A percentile compares a stretch with the other conserved stretches of the same genome.
Evolutionary conservation across 331 rosid species (phyloP).

Genomic region (Phaseolus coccineus): DNA sequence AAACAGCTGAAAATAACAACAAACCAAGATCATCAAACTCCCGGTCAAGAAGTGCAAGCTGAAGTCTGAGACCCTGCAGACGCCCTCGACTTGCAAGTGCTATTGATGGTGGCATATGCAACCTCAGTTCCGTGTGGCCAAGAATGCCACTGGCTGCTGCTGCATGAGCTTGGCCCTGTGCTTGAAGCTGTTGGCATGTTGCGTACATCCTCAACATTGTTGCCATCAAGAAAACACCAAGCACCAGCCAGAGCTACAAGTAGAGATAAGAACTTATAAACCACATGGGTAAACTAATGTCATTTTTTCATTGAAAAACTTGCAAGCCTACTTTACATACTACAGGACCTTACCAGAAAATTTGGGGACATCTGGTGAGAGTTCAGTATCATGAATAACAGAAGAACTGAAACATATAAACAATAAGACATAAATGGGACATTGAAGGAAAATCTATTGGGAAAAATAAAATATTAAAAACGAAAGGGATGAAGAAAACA

Average conservation of each 20-base stretch:
- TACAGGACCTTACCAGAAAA: slow-evolving; percentile 71
- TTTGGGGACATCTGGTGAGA: slow-evolving; percentile 97
- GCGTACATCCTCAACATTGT: slow-evolving; percentile 95
- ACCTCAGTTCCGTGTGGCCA: slow-evolving; percentile 83
- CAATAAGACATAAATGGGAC: slow-evolving; percentile 1
- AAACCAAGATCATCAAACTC: slow-evolving; percentile 94
- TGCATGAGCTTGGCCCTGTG: slow-evolving; percentile 94
- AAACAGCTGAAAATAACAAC: slow-evolving; percentile 27
- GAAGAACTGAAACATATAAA: slow-evolving; percentile 67
- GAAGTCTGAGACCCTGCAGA: slow-evolving; percentile 94
- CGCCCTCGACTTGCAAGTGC: slow-evolving; percentile 90
- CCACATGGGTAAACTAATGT: slow-evolving; percentile 10
- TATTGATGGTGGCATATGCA: slow-evolving; percentile 93
- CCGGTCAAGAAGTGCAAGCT: slow-evolving; percentile 95
- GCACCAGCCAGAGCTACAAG: slow-evolving; percentile 90
- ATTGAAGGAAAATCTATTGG: slow-evolving; percentile 9
- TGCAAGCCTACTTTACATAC: slow-evolving; percentile 21
- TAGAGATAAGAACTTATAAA: slow-evolving; percentile 11
- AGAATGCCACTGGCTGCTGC: slow-evolving; percentile 86
- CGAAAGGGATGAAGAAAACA: neutral
- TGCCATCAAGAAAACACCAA: slow-evolving; percentile 95
- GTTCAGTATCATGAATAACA: slow-evolving; percentile 88
- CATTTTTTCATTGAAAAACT: slow-evolving; percentile 11
- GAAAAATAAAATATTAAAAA: neutral
- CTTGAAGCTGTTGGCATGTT: slow-evolving; percentile 95